Percentiles rank a stretch among this genome's conserved stretches.
Conservation (phyloP, 2,329 filamentous ascomycete species). For the Pyrenophora teres region DNA sequence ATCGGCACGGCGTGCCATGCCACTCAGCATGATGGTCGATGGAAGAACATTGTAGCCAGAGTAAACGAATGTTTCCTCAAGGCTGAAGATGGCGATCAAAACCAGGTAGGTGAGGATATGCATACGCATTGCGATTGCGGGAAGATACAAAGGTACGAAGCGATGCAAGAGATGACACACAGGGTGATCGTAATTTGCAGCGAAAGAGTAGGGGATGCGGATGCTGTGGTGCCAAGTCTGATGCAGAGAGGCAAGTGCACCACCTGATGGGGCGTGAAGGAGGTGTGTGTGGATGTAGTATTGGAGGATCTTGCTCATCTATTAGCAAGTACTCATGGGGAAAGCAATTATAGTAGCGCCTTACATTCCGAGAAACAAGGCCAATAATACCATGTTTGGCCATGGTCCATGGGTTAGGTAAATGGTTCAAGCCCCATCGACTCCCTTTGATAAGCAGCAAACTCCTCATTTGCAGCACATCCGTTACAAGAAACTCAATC, state of each 20-base stretch:
- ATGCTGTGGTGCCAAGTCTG: constrained; percentile 63
- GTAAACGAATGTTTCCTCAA: constrained; percentile 69
- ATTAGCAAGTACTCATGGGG: constrained; percentile 15
- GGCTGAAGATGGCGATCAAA: constrained; percentile 64
- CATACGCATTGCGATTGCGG: constrained; percentile 67
- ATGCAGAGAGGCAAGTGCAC: constrained; percentile 50
- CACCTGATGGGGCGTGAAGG: constrained; percentile 60
- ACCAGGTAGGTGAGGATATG: constrained; percentile 75
- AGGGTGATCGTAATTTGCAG: constrained; percentile 71
- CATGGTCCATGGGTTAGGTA: constrained; percentile 68
- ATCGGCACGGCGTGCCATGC: constrained; percentile 63
- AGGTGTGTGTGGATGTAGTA: constrained; percentile 76
- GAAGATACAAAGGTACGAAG: constrained; percentile 68
- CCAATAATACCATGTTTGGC: constrained; percentile 59
- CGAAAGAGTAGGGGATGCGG: constrained; percentile 64
- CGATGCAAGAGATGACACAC: constrained; percentile 65
- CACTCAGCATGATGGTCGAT: constrained; percentile 60
- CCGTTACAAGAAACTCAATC: constrained; percentile 61
- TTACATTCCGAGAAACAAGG: constrained; percentile 62
- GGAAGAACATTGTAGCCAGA: constrained; percentile 69
- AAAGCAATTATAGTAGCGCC: constrained; percentile 13
- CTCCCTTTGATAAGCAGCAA: constrained; percentile 64
- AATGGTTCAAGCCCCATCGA: constrained; percentile 62
- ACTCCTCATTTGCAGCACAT: constrained; percentile 59
- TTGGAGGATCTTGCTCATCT: constrained; percentile 58